A percentile compares a stretch with the other conserved stretches of the same genome.
These are phyloP conservation scores for Coleophoma crateriformis DNA, from an alignment of 2,329 filamentous ascomycete genomes.

Conservation along the genomic window DNA sequence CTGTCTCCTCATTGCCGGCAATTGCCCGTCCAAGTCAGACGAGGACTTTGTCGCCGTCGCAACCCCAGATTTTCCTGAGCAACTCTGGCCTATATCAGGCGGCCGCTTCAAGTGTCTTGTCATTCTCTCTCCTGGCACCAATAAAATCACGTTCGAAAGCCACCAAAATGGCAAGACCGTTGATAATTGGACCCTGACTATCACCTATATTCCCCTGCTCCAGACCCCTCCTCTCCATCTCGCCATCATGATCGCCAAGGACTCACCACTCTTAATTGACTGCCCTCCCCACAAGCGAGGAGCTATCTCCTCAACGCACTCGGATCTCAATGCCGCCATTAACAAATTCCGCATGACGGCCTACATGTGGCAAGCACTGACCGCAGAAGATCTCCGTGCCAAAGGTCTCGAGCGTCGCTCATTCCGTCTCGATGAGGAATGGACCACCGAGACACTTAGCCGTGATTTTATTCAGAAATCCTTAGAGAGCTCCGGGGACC, in stretches of 20 bases:
- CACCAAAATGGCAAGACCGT: slow-evolving; percentile 49
- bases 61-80: slow-evolving; percentile 45
- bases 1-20: slow-evolving; percentile 25
- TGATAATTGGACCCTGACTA: slow-evolving; percentile 33
- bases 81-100: slow-evolving; percentile 60
- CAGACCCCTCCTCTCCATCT: slow-evolving; percentile 62
- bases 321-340: slow-evolving; percentile 55
- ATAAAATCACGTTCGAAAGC: slow-evolving; percentile 59
- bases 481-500: not conserved
- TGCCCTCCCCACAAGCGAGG: slow-evolving; percentile 55
- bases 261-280: slow-evolving; percentile 65
- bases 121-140: slow-evolving; percentile 59
- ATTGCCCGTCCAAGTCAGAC: slow-evolving; percentile 13
- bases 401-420: slow-evolving; percentile 64
- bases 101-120: slow-evolving; percentile 64
- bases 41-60: slow-evolving; percentile 19
- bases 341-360: slow-evolving; percentile 69
- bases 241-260: slow-evolving; percentile 63
- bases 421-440: slow-evolving; percentile 71
- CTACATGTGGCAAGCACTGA: slow-evolving; percentile 73
- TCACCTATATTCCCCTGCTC: slow-evolving; percentile 48
- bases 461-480: slow-evolving; percentile 10
- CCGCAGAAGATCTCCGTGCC: slow-evolving; percentile 67
- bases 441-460: slow-evolving; percentile 61
- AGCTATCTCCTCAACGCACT: slow-evolving; percentile 43